Base-by-base conservation (phyloP, 2,329 filamentous ascomycete species). In the Chrysosphaeria jannelii region DNA sequence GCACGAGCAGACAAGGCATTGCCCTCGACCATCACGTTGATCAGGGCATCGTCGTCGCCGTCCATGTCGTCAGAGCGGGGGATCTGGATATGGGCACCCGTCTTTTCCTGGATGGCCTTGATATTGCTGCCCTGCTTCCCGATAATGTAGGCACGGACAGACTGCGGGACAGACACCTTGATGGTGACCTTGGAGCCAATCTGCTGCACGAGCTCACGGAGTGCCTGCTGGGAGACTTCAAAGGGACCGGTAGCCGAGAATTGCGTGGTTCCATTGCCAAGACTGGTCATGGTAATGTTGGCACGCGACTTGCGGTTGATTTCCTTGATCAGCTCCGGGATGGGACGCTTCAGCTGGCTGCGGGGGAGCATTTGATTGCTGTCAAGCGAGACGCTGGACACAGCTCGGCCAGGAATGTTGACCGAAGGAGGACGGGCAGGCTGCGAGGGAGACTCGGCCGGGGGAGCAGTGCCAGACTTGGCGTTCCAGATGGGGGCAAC, bases 221-320 rank as follows among this genome's bases (percentile, higher is more conserved):
- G 57, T 26, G 81, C 76, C 46, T 85, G 67, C 39, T 76, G 67
- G 31, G 81, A 78, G 35, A 71, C 63, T 28, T 88, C 74, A 28
- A 68, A 65, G 27, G 76, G 69, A 27, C 85, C 81, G 32, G 64
- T 69, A 22, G 76, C 78, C 42, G 81, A 72, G 39, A 97, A 88
- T 34, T 68, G 65, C 34, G 78, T 53, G 18, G 59, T 57, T 12
- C 71, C 74, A 31, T 61, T 66, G 30, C 65, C 57, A n/a, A 66
- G 63, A 28, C 61, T 58, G 28, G 61, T 61, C 54, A 79, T 68
- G 34, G 70, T 67, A 33, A 97, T 62, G 34, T 64, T 74, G 28
- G 79, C 78, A 40, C 81, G 78, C 29, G 75, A 89, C 39, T 70
- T 74, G 46, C 70, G 74, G 48, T 89, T 91, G 46, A 93, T 74